Evolutionary conservation across 1,284 basidiomycete species (phyloP).

Genomic region (Ceratobasidium sp.): DNA sequence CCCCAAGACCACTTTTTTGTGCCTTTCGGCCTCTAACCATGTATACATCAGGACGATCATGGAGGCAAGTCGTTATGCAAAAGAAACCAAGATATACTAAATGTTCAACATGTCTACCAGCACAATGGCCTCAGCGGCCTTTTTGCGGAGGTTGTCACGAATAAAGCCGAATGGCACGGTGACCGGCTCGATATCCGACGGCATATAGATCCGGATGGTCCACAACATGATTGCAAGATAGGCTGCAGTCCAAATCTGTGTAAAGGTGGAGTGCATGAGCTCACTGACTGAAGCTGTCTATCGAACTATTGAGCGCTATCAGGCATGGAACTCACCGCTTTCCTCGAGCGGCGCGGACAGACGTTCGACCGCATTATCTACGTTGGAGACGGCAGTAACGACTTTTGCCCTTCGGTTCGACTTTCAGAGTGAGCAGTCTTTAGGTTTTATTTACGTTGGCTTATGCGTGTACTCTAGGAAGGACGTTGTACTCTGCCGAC

Average conservation of each 20-base stretch:
- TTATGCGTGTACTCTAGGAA: conserved; percentile 56
- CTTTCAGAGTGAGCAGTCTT: conserved; percentile 66
- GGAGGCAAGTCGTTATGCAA: conserved; percentile 58
- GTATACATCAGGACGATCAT: conserved; percentile 93
- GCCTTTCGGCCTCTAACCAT: conserved; percentile 92
- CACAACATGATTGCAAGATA: conserved; percentile 84
- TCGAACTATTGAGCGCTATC: conserved; percentile 9
- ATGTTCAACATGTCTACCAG: conserved; percentile 54
- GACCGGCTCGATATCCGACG: conserved; percentile 82
- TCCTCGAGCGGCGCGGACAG: conserved; percentile 69
- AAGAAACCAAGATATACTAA: conserved; percentile 6
- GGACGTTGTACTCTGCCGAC: conserved; percentile 80
- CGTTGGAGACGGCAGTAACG: conserved; percentile 94
- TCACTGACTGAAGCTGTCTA: background rate
- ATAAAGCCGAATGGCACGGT: conserved; percentile 84
- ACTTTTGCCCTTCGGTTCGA: conserved; percentile 91
- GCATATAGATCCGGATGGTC: conserved; percentile 74
- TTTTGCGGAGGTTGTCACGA: conserved; percentile 91
- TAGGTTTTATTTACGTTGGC: background rate
- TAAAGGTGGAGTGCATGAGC: conserved; percentile 78
- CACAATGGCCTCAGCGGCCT: conserved; percentile 74
- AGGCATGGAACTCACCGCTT: conserved; percentile 90
- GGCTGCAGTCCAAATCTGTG: conserved; percentile 99
- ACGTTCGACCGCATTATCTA: conserved; percentile 84
- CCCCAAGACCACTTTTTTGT: conserved; percentile 82